Evolutionary conservation across 1,139 yeast species (phyloP).

Genomic region (Insectozyma bohioensis): DNA sequence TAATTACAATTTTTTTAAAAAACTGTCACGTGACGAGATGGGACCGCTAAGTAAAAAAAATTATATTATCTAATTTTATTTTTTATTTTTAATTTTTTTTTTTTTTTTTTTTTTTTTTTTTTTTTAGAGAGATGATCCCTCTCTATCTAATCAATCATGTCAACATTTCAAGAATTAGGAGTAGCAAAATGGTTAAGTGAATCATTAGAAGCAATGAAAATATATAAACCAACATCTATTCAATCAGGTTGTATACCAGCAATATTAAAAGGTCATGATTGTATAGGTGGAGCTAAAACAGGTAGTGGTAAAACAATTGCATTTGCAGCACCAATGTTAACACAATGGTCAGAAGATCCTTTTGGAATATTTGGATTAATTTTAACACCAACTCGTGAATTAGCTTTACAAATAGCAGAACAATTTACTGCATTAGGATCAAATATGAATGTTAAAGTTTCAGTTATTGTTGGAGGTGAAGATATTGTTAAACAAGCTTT

Average conservation of each 20-base stretch:
- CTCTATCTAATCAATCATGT: conserved; percentile 11
- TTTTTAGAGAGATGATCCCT: conserved; percentile 4
- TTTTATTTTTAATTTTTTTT: background rate
- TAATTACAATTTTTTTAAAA: too few relatives aligned
- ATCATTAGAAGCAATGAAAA: conserved; percentile 78
- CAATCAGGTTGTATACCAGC: conserved; percentile 89
- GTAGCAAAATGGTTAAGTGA: conserved; percentile 86
- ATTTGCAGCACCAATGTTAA: conserved; percentile 93
- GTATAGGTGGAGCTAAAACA: conserved; percentile 98
- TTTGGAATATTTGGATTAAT: conserved; percentile 87
- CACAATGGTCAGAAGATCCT: conserved; percentile 94
- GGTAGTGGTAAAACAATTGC: conserved; percentile 99
- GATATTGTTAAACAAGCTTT: conserved; percentile 86
- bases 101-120: background rate
- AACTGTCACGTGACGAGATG: too few relatives aligned
- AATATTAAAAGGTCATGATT: conserved; percentile 78
- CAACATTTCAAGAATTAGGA: conserved; percentile 66
- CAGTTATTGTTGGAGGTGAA: conserved; percentile 91
- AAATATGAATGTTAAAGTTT: conserved; percentile 75
- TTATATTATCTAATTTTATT: background rate
- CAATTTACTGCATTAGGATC: conserved; percentile 95
- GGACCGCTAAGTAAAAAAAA: too few relatives aligned
- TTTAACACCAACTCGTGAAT: conserved; percentile 92
- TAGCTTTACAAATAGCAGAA: conserved; percentile 95
- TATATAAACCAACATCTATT: conserved; percentile 79